These are phyloP conservation scores for Boletus sp. DNA, from an alignment of 1,284 basidiomycete species.

Conservation along the genomic window DNA sequence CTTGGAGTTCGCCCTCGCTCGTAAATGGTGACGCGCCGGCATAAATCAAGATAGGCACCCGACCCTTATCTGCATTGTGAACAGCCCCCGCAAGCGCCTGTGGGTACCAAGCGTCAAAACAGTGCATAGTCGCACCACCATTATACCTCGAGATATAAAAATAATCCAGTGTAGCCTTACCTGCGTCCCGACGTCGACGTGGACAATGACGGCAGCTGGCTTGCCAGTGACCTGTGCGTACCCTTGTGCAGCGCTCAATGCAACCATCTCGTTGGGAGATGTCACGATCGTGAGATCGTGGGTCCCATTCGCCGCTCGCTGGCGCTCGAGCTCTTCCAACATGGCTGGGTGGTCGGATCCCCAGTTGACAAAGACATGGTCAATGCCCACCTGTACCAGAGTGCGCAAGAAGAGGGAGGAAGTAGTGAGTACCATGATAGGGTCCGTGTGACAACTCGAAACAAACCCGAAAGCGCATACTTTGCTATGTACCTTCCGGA, in stretches of 20 bases:
- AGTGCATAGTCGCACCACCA: neutral
- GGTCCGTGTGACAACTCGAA: neutral
- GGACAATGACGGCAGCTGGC: slow-evolving; percentile 69
- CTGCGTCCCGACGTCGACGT: slow-evolving; percentile 74
- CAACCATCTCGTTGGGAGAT: slow-evolving; percentile 76
- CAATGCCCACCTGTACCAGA: slow-evolving; percentile 60
- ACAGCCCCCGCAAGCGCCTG: slow-evolving; percentile 69
- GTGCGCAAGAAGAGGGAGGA: slow-evolving; percentile 59
- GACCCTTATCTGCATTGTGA: slow-evolving; percentile 64
- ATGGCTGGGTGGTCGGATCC: slow-evolving; percentile 71
- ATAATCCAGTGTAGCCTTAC: slow-evolving; percentile 30
- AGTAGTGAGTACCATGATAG: slow-evolving; percentile 47
- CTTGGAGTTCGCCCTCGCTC: slow-evolving; percentile 52
- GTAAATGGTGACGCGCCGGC: slow-evolving; percentile 66
- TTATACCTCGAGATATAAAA: neutral
- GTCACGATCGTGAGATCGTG: slow-evolving; percentile 54
- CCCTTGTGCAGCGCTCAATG: slow-evolving; percentile 67
- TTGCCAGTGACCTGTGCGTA: slow-evolving; percentile 64
- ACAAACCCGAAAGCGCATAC: too few species aligned
- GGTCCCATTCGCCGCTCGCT: slow-evolving; percentile 42
- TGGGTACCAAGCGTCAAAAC: neutral
- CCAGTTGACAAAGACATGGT: slow-evolving; percentile 73
- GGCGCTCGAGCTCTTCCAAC: slow-evolving; percentile 63
- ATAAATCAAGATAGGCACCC: slow-evolving; percentile 67
- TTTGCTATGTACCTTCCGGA: neutral